These are phyloP conservation scores for Inonotus obliquus DNA, from an alignment of 1,284 basidiomycete species.

Conservation along the genomic window DNA sequence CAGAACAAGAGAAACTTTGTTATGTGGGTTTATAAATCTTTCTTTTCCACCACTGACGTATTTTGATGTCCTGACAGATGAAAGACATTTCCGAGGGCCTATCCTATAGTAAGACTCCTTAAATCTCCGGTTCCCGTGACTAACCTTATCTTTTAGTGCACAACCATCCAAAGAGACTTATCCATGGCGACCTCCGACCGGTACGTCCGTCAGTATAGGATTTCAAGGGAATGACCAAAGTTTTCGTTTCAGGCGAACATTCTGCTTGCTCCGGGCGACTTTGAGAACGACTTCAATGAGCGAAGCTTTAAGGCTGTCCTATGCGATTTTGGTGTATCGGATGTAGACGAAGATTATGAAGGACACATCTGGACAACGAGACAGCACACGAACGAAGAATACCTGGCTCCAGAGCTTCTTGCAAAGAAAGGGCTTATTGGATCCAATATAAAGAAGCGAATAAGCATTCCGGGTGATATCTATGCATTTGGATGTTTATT, in stretches of 20 bases:
- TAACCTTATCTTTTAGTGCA: neutral
- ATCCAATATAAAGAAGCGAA: neutral
- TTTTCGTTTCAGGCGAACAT: neutral
- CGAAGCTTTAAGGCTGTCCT: neutral
- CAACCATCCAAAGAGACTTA: neutral
- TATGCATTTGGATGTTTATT: conserved; percentile 13
- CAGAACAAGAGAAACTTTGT: neutral
- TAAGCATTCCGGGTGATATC: neutral
- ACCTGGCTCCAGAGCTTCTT: conserved; percentile 1
- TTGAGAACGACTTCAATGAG: neutral
- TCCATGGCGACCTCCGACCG: conserved; percentile 1
- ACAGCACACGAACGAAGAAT: neutral
- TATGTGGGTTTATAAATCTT: neutral
- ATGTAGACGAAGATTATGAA: neutral
- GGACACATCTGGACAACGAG: neutral
- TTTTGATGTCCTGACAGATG: neutral
- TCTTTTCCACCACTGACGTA: neutral
- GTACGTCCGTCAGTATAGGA: neutral
- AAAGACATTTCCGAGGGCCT: neutral
- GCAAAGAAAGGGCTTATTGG: too few species aligned
- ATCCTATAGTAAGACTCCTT: neutral
- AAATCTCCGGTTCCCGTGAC: neutral
- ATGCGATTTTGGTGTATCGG: conserved; percentile 8
- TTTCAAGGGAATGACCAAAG: too few species aligned
- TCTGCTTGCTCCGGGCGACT: neutral